phyloP scores from a whole-genome alignment of 805 yeast species.

The Pachysolen tannophilus region DNA sequence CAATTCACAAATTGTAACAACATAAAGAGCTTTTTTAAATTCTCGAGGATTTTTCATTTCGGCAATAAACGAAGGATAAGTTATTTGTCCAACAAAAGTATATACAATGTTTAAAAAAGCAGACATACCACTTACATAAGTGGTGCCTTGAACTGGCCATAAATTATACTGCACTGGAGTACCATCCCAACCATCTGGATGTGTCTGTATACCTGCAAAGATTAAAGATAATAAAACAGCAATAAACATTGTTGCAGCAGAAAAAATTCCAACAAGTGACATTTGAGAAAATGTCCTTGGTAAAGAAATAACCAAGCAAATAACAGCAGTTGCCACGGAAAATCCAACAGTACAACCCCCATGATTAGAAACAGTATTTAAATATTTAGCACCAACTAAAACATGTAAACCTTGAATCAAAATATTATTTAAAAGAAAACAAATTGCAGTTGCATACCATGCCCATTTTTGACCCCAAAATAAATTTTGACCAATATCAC shows the following conservation, averaged over 20 bases:
- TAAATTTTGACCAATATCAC: slow-evolving; percentile 52
- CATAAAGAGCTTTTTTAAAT: slow-evolving; percentile 45
- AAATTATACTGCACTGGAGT: slow-evolving; percentile 34
- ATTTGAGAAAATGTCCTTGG: slow-evolving; percentile 50
- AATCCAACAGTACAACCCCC: slow-evolving; percentile 46
- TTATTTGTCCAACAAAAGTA: slow-evolving; percentile 58
- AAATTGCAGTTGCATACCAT: slow-evolving; percentile 50
- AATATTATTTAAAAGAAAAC: slow-evolving; percentile 47
- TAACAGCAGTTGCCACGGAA: slow-evolving; percentile 37
- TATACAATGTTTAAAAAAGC: slow-evolving; percentile 53
- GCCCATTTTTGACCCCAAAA: slow-evolving; percentile 43
- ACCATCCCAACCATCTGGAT: slow-evolving; percentile 34
- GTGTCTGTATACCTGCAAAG: slow-evolving; percentile 45
- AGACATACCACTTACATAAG: slow-evolving; percentile 44
- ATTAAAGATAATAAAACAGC: slow-evolving; percentile 45
- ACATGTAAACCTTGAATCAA: slow-evolving; percentile 54
- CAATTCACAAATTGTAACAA: slow-evolving; percentile 44
- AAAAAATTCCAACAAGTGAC: slow-evolving; percentile 42
- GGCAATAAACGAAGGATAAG: slow-evolving; percentile 53
- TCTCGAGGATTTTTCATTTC: slow-evolving; percentile 53
- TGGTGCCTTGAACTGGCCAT: slow-evolving; percentile 47
- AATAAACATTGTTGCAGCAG: slow-evolving; percentile 50
- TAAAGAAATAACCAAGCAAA: slow-evolving; percentile 42
- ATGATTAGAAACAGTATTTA: slow-evolving; percentile 45
- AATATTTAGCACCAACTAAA: slow-evolving; percentile 49